Evolutionary conservation across 2,329 filamentous ascomycete species (phyloP), one percentile per base, ranked within the genome.

Genomic region (Diplocarpon mali): DNA sequence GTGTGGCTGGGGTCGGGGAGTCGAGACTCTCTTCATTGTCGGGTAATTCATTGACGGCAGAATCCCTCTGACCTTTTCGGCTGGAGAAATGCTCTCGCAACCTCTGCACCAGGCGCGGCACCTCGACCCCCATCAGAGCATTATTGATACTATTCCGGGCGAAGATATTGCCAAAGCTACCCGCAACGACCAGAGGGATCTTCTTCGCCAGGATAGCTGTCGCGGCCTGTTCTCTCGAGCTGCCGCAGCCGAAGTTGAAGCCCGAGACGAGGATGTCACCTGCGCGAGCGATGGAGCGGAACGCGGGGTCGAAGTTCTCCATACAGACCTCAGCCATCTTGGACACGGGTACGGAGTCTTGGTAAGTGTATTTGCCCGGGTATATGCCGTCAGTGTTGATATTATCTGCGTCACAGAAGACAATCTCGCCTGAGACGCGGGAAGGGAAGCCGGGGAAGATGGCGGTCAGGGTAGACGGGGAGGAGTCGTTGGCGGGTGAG

Each of bases 361-460:
- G 86, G 65, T 96, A 96, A 0, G 89, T 95, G 63, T 86, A 88
- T 61, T 89, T 88, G 4, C 85, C 87, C 0, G 88, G 84, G 63
- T 96, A 96, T 62, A 96, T 95, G 43, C 76, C 81, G 59, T 96
- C 90, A 0, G 90, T 96, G 66, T 92, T 85, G 62, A 95, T 78
- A 65, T 94, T 93, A 62, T 88, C 83, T 1, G 76, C 78, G 57
- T 95, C 85, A 60, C 78, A 85, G 65, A 92, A 95, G 38, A 94
- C 71, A 47, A 96, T 93, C 63, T 95, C 86, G 16, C 90, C 90
- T 8, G 72, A 70, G 12, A 96, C 78, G 50, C 78, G 80, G 55
- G 88, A 83, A 0, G 89, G 88, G 62, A 96, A 95, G 30, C 88
- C 88, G 0, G 86, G 84, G 2, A 90, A 75, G 42, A 95, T 76